Conservation (phyloP, 2,329 filamentous ascomycete species). For the Ceratocystis huliohia region DNA sequence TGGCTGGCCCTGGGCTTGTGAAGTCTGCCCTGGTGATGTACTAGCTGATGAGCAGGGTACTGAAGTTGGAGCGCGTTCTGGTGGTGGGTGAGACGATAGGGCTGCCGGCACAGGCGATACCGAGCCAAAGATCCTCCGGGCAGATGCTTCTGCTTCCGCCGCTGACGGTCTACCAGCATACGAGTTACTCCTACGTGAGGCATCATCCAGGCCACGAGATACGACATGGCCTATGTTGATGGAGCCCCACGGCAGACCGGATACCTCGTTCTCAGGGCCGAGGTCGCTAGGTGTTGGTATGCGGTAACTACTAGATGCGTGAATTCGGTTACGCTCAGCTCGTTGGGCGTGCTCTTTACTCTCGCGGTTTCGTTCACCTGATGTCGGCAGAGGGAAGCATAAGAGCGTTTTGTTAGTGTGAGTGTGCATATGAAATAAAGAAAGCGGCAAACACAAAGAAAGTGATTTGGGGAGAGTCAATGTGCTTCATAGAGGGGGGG, state of each 20-base stretch:
- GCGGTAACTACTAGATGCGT: slow-evolving; percentile 52
- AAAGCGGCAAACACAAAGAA: neutral
- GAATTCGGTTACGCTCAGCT: slow-evolving; percentile 48
- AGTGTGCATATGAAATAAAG: neutral
- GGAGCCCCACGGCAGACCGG: slow-evolving; percentile 61
- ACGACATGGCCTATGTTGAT: slow-evolving; percentile 47
- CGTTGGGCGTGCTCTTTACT: slow-evolving; percentile 53
- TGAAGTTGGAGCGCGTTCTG: no score
- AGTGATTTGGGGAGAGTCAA: neutral
- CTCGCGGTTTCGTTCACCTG: slow-evolving; percentile 58
- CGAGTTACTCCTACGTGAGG: slow-evolving; percentile 34
- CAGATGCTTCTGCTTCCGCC: slow-evolving; percentile 12
- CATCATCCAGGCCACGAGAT: slow-evolving; percentile 38
- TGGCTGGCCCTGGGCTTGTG: neutral
- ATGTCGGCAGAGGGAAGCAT: neutral
- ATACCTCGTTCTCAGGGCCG: slow-evolving; percentile 36
- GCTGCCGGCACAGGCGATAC: neutral
- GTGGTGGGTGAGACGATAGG: neutral
- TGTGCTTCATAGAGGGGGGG: no score
- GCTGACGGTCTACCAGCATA: slow-evolving; percentile 24
- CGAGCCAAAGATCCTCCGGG: neutral
- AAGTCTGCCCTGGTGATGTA: neutral
- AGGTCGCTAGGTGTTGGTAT: slow-evolving; percentile 48
- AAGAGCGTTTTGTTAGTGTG: neutral
- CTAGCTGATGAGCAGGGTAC: no score